Evolutionary conservation across 2,329 filamentous ascomycete species (phyloP), one percentile per base, ranked within the genome.

Genomic region (Elsinoe australis): DNA sequence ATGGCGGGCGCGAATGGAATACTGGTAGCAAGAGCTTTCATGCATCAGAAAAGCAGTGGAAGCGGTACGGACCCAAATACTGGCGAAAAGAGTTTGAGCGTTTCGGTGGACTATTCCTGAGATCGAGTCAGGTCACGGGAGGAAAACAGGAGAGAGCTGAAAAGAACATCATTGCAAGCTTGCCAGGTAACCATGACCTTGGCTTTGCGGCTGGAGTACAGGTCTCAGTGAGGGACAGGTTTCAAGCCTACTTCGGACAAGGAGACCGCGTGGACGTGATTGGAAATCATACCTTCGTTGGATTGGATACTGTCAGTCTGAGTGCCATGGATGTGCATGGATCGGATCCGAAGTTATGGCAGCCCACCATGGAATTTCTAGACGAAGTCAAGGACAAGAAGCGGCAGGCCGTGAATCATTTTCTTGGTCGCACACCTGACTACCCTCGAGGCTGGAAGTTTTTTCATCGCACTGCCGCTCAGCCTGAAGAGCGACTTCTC

Each of bases 141-240:
- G 80, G 80, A 50, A 78, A 82, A 54, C 73, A 78, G 22, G 83
- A 83, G 2, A 75, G 84, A 49, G 89, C 85, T 67, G 82, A 84
- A 4, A 76, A 85, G 50, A 87, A 83, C 64, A 71, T 96, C 47
- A 83, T 96, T 47, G 80, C 85, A 14, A 90, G 84, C 60, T 62
- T 98, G 50, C 92, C 92, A 0, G 92, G 92, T 2, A 98, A 98
- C 59, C 92, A 98, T 62, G 92, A 98, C 62, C 66, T 96, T 32
- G 92, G 92, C 0, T 95, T 96, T 60, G 90, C 87, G 2, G 80
- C 80, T 17, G 85, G 89, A 35, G 82, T 98, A 39, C 87, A 95
- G 61, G 62, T 83, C 6, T 74, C 84, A 0, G 87, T 95, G 26
- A 78, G 89, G 45, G 75, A 92, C 58, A 75, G 92, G 12, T 98